Conservation (phyloP, 768 basidiomycete species). For the Suillus discolor region DNA sequence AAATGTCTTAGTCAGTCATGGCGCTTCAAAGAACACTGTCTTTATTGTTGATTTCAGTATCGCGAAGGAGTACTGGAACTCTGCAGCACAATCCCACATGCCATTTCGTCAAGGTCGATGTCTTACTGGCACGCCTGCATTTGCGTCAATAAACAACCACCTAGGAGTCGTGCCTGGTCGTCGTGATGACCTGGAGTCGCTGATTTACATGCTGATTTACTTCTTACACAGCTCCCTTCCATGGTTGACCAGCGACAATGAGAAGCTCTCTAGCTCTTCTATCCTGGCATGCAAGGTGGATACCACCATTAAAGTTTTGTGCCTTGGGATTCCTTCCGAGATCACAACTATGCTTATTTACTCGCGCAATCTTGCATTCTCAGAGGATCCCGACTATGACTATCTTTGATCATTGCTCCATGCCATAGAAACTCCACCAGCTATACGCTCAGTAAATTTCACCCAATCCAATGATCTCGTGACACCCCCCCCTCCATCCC, state of each 20-base stretch:
- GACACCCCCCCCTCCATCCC: neutral
- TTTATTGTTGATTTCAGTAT: slow-evolving; percentile 2
- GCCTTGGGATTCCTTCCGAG: neutral
- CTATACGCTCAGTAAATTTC: neutral
- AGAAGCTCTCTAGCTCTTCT: neutral
- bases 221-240: slow-evolving; percentile 69
- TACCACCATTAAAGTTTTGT: neutral
- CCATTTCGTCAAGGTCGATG: neutral
- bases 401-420: neutral
- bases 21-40: neutral
- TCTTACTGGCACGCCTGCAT: slow-evolving; percentile 7
- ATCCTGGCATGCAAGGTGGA: neutral
- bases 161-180: neutral
- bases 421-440: neutral
- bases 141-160: slow-evolving; percentile 1
- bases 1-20: slow-evolving; percentile 1
- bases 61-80: neutral
- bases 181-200: slow-evolving; percentile 6
- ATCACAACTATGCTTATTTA: neutral
- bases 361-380: neutral
- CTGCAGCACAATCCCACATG: neutral
- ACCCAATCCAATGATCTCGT: neutral
- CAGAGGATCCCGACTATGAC: neutral
- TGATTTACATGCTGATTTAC: slow-evolving; percentile 4
- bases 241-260: slow-evolving; percentile 41